These are phyloP conservation scores for Axilococcus clingmanii DNA, from an alignment of 139 green algal genomes.

Conservation along the genomic window DNA sequence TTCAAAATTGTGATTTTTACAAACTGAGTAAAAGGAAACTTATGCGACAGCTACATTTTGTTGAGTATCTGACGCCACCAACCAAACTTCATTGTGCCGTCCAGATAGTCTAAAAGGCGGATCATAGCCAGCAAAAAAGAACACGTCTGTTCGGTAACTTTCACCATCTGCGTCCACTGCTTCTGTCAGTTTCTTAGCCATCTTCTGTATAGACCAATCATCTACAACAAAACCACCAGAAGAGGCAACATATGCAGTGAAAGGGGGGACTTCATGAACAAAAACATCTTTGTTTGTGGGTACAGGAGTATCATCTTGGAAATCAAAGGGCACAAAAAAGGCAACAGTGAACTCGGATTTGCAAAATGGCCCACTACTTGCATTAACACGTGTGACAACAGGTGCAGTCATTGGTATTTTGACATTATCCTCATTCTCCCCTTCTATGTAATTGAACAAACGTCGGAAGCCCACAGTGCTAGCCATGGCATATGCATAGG, in stretches of 20 bases:
- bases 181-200: constrained; percentile 10
- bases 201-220: constrained; percentile 25
- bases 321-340: constrained; percentile 60
- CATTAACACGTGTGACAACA: constrained; percentile 7
- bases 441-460: constrained; percentile 52
- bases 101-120: constrained; percentile 30
- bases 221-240: constrained; percentile 39
- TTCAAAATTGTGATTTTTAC: not conserved
- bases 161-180: constrained; percentile 10
- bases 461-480: constrained; percentile 42
- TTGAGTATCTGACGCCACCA: not conserved
- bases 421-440: constrained; percentile 37
- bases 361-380: constrained; percentile 25
- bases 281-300: constrained; percentile 38
- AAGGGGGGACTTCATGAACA: constrained; percentile 18
- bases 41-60: too few relatives aligned
- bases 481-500: constrained; percentile 38
- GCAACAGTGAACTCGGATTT: constrained; percentile 55
- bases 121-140: constrained; percentile 32
- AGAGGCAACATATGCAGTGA: constrained; percentile 40
- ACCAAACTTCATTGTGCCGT: constrained; percentile 21
- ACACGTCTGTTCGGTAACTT: constrained; percentile 3
- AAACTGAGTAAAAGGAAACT: too few relatives aligned
- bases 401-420: constrained; percentile 67
- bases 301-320: constrained; percentile 39